Percentiles rank a stretch among this genome's conserved stretches.
phyloP scores from a whole-genome alignment of 164 flowering plant genomes.

The Vitis labrusca region DNA sequence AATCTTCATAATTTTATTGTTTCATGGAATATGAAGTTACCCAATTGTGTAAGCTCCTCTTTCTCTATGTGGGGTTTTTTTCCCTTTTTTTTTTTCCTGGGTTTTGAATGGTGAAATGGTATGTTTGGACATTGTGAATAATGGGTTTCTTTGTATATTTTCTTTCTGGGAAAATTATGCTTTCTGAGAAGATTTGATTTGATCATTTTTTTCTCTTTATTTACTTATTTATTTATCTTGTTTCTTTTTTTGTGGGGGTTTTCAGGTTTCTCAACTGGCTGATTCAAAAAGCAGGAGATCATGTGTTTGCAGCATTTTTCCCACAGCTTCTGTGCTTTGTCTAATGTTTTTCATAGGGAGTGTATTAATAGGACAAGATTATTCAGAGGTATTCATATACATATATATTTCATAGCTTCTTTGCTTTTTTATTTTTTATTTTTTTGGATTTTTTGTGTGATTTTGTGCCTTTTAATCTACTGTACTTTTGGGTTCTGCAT shows the following conservation, averaged over 20 bases:
- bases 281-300: constrained; percentile 19
- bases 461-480: too few relatives aligned
- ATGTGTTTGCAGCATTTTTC: constrained; percentile 18
- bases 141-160: background rate
- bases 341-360: constrained; percentile 25
- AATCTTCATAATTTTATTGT: too few relatives aligned
- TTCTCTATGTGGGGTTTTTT: too few relatives aligned
- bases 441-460: too few relatives aligned
- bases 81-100: too few relatives aligned
- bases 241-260: background rate
- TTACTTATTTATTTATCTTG: background rate
- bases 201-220: background rate
- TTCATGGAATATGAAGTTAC: too few relatives aligned
- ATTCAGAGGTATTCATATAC: constrained; percentile 16
- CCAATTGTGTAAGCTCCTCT: too few relatives aligned
- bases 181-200: background rate
- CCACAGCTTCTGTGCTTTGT: constrained; percentile 18
- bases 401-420: background rate
- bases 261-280: constrained; percentile 9
- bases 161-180: background rate
- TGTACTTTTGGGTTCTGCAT: too few relatives aligned
- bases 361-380: constrained; percentile 14
- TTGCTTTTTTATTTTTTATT: too few relatives aligned
- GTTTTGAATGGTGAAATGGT: too few relatives aligned
- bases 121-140: too few relatives aligned